A percentile compares a stretch with the other conserved stretches of the same genome.
Conservation (phyloP, 148 eudicot species). For the Cornus suecica region DNA sequence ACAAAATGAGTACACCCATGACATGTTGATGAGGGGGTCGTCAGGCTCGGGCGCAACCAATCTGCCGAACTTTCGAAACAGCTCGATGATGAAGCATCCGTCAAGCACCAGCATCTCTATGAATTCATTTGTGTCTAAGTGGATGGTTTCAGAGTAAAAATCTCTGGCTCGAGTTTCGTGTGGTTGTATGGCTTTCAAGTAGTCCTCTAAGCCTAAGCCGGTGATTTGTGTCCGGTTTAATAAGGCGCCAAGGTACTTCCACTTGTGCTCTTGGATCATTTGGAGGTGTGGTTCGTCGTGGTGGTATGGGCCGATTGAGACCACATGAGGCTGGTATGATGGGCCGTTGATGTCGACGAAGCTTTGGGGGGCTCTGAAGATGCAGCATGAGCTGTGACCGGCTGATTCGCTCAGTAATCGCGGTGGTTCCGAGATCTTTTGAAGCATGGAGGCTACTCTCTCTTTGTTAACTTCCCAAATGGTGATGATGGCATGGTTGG, state of each 20-base stretch:
- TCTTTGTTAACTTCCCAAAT: conserved; percentile 31
- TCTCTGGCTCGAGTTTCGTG: conserved; percentile 45
- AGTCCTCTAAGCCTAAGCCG: conserved; percentile 27
- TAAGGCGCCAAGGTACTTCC: conserved; percentile 47
- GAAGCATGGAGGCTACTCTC: conserved; percentile 26
- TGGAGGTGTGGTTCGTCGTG: conserved; percentile 38
- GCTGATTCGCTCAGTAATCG: conserved; percentile 50
- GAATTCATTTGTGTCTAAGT: conserved; percentile 24
- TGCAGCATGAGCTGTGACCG: conserved; percentile 62
- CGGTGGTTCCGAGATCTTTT: conserved; percentile 35
- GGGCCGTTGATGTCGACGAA: conserved; percentile 43
- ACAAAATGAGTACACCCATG: conserved; percentile 66
- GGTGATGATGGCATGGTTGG: conserved; percentile 17
- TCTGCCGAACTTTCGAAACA: conserved; percentile 54
- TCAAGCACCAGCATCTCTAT: conserved; percentile 77
- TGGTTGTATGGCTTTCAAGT: conserved; percentile 38
- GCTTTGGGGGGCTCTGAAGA: conserved; percentile 66
- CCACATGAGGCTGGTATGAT: conserved; percentile 57
- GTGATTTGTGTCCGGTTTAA: conserved; percentile 21
- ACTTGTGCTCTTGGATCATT: conserved; percentile 82
- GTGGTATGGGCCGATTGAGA: conserved; percentile 79
- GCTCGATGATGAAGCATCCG: conserved; percentile 74
- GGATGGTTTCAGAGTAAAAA: conserved; percentile 52
- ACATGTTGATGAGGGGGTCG: conserved; percentile 62
- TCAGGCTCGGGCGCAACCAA: conserved; percentile 37